These are phyloP conservation scores for Tillandsia fasciculata DNA, from an alignment of 176 grass and related monocot genomes.

Conservation along the genomic window DNA sequence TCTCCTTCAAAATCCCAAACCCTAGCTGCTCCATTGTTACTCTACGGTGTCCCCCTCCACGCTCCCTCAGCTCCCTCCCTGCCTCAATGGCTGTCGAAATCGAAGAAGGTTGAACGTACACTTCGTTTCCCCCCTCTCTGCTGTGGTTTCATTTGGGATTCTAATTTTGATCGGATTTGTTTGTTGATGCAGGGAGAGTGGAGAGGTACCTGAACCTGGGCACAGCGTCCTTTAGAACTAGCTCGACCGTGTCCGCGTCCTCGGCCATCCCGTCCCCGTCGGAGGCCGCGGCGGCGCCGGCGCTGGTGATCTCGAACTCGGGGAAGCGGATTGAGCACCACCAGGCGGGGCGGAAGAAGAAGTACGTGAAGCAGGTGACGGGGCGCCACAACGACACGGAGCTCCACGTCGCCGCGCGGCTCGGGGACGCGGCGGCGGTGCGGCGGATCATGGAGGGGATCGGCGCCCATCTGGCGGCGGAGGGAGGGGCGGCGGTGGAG, in stretches of 20 bases:
- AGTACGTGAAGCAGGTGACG: constrained; percentile 92
- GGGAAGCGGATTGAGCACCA: constrained; percentile 27
- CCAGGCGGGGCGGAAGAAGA: constrained; percentile 47
- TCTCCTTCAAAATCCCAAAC: constrained; percentile 19
- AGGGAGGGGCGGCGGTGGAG: constrained; percentile 22
- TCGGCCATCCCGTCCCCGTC: constrained; percentile 23
- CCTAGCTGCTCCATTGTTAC: constrained; percentile 12
- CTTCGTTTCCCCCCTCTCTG: not conserved
- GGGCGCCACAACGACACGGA: constrained; percentile 82
- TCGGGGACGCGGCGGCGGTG: constrained; percentile 32
- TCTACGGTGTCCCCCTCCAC: not conserved
- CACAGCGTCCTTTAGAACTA: too few relatives aligned
- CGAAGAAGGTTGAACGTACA: constrained; percentile 27
- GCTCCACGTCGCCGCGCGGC: constrained; percentile 63
- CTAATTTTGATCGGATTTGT: not conserved
- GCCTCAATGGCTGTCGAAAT: constrained; percentile 50
- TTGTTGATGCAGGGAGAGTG: not conserved
- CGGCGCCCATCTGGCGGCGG: constrained; percentile 18
- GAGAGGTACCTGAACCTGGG: not conserved
- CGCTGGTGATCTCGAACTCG: constrained; percentile 52
- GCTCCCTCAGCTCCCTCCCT: not conserved
- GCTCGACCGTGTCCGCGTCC: too few relatives aligned
- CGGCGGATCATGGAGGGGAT: constrained; percentile 39
- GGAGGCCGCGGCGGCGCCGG: not conserved
- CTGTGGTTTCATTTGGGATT: not conserved